These are phyloP conservation scores for Yamadazyma epiphylla DNA, from an alignment of 1,139 yeast genomes.

Conservation along the genomic window DNA sequence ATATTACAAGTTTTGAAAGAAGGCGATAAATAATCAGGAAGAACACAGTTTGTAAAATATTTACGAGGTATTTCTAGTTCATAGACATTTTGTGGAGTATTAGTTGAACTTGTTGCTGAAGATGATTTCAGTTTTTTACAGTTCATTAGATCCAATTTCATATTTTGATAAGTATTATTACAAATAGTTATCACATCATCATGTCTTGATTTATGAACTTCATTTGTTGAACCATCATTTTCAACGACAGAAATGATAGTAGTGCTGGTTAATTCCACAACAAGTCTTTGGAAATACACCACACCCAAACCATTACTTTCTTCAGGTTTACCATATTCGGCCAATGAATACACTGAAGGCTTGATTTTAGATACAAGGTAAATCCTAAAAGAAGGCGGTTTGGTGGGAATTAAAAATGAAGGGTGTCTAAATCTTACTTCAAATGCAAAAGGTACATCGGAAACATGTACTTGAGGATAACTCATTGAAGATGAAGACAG, in stretches of 20 bases:
- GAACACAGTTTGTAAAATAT: slow-evolving; percentile 33
- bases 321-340: slow-evolving; percentile 33
- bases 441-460: slow-evolving; percentile 40
- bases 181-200: slow-evolving; percentile 27
- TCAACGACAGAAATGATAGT: slow-evolving; percentile 37
- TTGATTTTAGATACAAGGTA: slow-evolving; percentile 30
- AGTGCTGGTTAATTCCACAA: slow-evolving; percentile 28
- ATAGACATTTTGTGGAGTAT: slow-evolving; percentile 18
- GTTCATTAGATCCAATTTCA: slow-evolving; percentile 39
- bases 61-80: slow-evolving; percentile 47
- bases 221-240: slow-evolving; percentile 20
- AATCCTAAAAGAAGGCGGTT: slow-evolving; percentile 37
- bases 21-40: slow-evolving; percentile 53
- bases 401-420: slow-evolving; percentile 40
- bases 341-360: slow-evolving; percentile 35
- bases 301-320: slow-evolving; percentile 48
- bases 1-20: slow-evolving; percentile 58
- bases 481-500: background rate
- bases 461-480: slow-evolving; percentile 25
- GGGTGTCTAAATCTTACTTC: slow-evolving; percentile 48
- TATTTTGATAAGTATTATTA: slow-evolving; percentile 29
- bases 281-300: slow-evolving; percentile 36
- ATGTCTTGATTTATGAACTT: slow-evolving; percentile 28
- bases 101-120: slow-evolving; percentile 18
- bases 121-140: slow-evolving; percentile 25